Evolutionary conservation across 2,329 filamentous ascomycete genomes (phyloP).

Genomic region (Calonectria montana): DNA sequence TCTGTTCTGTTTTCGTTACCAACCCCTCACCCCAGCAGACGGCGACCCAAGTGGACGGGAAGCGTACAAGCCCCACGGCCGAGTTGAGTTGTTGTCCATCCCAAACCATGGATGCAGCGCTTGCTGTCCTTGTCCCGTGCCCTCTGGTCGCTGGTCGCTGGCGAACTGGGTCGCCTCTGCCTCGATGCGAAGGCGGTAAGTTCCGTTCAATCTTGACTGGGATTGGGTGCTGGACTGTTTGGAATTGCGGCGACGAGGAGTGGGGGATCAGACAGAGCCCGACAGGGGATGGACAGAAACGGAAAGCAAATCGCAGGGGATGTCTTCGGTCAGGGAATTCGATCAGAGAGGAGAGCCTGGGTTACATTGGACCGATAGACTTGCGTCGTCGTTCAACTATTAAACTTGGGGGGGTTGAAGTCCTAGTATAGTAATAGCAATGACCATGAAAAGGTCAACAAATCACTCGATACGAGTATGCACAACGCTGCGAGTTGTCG

Average conservation of each 20-base stretch:
- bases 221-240: constrained; percentile 34
- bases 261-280: constrained; percentile 34
- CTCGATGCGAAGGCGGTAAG: constrained; percentile 14
- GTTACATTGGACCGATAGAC: background rate
- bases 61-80: constrained; percentile 27
- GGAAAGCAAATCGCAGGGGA: constrained; percentile 42
- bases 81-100: background rate
- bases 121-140: constrained; percentile 13
- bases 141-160: background rate
- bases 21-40: constrained; percentile 12
- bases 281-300: constrained; percentile 35
- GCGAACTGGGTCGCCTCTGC: background rate
- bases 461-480: background rate
- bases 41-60: constrained; percentile 31
- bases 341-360: constrained; percentile 11
- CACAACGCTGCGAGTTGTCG: constrained; percentile 8
- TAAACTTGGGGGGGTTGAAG: constrained; percentile 2
- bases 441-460: background rate
- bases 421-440: background rate
- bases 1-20: constrained; percentile 3
- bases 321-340: constrained; percentile 23
- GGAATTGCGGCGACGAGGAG: constrained; percentile 39
- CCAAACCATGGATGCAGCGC: background rate
- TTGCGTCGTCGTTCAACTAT: constrained; percentile 8
- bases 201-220: constrained; percentile 21